Conservation (phyloP, 352 stramenopile species). For the Pythium chondricola region DNA sequence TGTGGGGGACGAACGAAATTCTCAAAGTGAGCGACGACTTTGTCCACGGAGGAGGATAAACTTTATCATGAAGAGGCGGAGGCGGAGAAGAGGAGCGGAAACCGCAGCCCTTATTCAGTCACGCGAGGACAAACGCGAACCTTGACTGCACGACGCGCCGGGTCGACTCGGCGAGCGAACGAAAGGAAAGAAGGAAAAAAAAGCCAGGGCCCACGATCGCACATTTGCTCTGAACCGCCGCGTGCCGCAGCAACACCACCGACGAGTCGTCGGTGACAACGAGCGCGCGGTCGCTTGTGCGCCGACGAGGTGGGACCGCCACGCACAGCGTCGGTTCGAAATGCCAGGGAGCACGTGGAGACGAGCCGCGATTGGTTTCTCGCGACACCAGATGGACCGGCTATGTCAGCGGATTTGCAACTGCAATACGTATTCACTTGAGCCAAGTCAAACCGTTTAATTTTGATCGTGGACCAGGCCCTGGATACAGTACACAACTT, state of each 20-base stretch:
- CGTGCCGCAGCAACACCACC: background rate
- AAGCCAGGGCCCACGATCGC: constrained; percentile 18
- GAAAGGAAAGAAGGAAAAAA: constrained; percentile 19
- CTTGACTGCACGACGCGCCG: background rate
- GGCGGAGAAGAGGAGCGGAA: constrained; percentile 5
- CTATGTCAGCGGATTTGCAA: constrained; percentile 11
- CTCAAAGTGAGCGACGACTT: constrained; percentile 23
- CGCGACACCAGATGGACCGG: background rate
- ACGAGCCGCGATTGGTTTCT: background rate
- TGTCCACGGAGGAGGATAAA: background rate
- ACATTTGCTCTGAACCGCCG: constrained; percentile 14
- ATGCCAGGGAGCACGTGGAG: constrained; percentile 18
- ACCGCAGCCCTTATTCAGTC: constrained; percentile 3
- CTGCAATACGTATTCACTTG: constrained; percentile 8
- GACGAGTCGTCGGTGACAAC: background rate
- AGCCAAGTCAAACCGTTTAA: too few relatives aligned
- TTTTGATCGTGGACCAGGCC: too few relatives aligned
- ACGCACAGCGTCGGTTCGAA: constrained; percentile 1
- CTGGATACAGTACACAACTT: too few relatives aligned
- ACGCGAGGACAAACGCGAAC: background rate
- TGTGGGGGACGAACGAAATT: constrained; percentile 42
- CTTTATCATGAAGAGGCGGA: background rate
- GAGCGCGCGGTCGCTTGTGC: too few relatives aligned
- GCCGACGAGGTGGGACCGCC: background rate
- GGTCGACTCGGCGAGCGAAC: background rate